phyloP scores from a whole-genome alignment of 495 filamentous ascomycete species.

The Tetracladium marchalianum region DNA sequence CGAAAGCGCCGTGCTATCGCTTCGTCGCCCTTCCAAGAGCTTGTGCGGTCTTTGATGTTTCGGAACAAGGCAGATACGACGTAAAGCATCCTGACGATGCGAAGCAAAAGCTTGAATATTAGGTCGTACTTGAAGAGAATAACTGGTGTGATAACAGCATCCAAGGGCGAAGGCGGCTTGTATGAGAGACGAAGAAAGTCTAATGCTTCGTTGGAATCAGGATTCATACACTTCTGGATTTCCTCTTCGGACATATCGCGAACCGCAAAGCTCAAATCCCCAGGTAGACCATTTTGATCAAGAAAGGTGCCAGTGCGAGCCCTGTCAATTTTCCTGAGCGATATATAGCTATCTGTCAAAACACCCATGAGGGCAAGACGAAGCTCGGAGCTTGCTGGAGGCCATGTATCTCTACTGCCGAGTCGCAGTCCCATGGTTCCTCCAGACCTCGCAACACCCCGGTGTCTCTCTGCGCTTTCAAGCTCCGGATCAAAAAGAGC shows the following conservation, averaged over 20 bases:
- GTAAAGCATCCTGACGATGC: slow-evolving; percentile 69
- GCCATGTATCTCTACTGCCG: slow-evolving; percentile 71
- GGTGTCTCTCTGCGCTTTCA: slow-evolving; percentile 61
- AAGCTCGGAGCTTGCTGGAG: slow-evolving; percentile 85
- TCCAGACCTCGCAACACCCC: slow-evolving; percentile 56
- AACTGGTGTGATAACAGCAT: slow-evolving; percentile 56
- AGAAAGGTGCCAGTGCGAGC: slow-evolving; percentile 14
- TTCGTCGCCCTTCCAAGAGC: slow-evolving; percentile 14
- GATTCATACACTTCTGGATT: slow-evolving; percentile 68
- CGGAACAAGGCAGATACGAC: slow-evolving; percentile 62
- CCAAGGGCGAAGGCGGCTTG: slow-evolving; percentile 62
- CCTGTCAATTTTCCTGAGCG: slow-evolving; percentile 10
- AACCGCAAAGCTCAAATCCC: slow-evolving; percentile 76
- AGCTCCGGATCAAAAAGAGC: slow-evolving; percentile 84
- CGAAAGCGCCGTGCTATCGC: slow-evolving; percentile 47
- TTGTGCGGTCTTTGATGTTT: slow-evolving; percentile 38
- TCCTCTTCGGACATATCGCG: slow-evolving; percentile 70
- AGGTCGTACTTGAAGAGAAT: slow-evolving; percentile 71
- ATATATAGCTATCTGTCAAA: slow-evolving; percentile 61
- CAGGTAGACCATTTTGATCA: slow-evolving; percentile 47
- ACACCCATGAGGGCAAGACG: slow-evolving; percentile 81
- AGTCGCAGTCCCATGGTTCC: slow-evolving; percentile 73
- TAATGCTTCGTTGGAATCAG: slow-evolving; percentile 69
- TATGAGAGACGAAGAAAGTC: slow-evolving; percentile 88
- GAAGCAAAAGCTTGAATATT: slow-evolving; percentile 70